A percentile compares a stretch with the other conserved stretches of the same genome.
phyloP scores from a whole-genome alignment of 768 basidiomycete species.

The Suillus paluster region DNA sequence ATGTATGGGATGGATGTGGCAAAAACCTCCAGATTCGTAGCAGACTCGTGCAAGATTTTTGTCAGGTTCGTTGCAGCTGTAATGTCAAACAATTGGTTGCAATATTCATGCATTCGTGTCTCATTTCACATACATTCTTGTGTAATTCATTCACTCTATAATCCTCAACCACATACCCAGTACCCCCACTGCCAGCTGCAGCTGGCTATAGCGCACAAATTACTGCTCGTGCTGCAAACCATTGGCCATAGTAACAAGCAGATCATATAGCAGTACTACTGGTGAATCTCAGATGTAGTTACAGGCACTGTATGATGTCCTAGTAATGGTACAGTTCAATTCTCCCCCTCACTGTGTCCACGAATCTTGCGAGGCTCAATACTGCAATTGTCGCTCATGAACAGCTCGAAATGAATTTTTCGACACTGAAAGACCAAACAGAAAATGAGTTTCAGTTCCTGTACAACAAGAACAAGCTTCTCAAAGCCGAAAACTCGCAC shows the following conservation, averaged over 20 bases:
- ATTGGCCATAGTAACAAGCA: background rate
- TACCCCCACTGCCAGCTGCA: slow-evolving; percentile 1
- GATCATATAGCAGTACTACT: background rate
- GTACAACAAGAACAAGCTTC: background rate
- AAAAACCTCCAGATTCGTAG: too few species aligned
- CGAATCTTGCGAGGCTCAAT: background rate
- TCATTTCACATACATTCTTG: too few species aligned
- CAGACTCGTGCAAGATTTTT: too few species aligned
- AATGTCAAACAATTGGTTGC: too few species aligned
- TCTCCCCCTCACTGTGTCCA: background rate
- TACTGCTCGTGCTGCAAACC: background rate
- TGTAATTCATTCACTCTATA: too few species aligned
- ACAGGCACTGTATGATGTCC: background rate
- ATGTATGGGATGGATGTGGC: too few species aligned
- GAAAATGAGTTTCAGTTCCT: background rate
- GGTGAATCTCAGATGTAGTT: background rate
- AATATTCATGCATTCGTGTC: too few species aligned
- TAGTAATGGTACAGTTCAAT: background rate
- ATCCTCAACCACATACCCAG: too few species aligned
- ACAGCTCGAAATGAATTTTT: background rate
- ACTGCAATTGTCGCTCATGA: background rate
- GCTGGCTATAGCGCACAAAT: background rate
- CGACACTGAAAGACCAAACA: background rate
- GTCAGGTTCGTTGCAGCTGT: too few species aligned
- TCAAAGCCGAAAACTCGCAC: background rate